phyloP scores from a whole-genome alignment of 495 filamentous ascomycete species.

The Massariosphaeria phaeospora region DNA sequence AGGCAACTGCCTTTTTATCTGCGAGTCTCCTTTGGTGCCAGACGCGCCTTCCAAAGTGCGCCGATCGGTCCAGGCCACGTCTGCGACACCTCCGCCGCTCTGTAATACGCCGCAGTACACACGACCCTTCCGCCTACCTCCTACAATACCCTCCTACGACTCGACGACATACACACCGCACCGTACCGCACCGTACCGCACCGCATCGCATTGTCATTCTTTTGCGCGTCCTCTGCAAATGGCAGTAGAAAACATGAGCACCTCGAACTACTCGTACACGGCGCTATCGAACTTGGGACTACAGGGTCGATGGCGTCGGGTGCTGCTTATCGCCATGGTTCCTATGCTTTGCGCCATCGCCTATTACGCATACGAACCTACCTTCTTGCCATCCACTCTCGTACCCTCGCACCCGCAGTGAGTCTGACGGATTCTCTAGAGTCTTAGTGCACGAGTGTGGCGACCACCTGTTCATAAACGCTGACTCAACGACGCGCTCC shows the following conservation, averaged over 20 bases:
- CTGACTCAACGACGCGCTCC: neutral
- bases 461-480: neutral
- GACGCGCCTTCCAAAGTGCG: neutral
- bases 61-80: neutral
- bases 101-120: neutral
- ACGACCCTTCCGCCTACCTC: neutral
- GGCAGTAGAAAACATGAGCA: constrained; percentile 7
- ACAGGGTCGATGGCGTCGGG: constrained; percentile 28
- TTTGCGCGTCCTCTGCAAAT: neutral
- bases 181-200: no score
- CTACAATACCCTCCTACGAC: no score
- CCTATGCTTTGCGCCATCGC: constrained; percentile 24
- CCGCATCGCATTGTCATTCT: no score
- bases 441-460: neutral
- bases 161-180: no score
- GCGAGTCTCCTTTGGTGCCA: neutral
- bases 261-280: constrained; percentile 6
- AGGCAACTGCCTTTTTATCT: no score
- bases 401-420: constrained; percentile 14
- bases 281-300: constrained; percentile 13
- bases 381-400: neutral
- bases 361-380: constrained; percentile 25
- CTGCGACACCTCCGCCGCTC: neutral
- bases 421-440: neutral
- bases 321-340: constrained; percentile 25